A percentile compares a stretch with the other conserved stretches of the same genome.
phyloP scores from a whole-genome alignment of 805 yeast species.

The Zygotorulaspora florentina region DNA sequence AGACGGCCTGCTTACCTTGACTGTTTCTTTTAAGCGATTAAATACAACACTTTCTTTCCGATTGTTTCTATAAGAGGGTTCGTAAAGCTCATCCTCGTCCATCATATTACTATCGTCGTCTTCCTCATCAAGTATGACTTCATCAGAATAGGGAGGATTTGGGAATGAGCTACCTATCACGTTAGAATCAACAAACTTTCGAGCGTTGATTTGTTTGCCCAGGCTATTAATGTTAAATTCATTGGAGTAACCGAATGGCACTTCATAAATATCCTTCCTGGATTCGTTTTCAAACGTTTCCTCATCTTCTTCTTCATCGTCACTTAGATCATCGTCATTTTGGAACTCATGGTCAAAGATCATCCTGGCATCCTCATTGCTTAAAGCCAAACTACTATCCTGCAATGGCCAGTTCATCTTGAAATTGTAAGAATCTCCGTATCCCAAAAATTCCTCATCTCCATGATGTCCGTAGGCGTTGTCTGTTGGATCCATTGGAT shows the following conservation, averaged over 20 bases:
- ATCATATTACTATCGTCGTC: slow-evolving; percentile 16
- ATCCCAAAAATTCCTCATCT: slow-evolving; percentile 15
- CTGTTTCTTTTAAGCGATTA: slow-evolving; percentile 6
- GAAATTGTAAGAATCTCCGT: slow-evolving; percentile 17
- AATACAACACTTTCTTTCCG: slow-evolving; percentile 17
- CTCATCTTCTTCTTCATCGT: slow-evolving; percentile 27
- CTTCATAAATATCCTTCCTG: slow-evolving; percentile 1
- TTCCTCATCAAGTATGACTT: slow-evolving; percentile 14
- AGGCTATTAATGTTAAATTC: slow-evolving; percentile 2
- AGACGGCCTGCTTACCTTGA: not conserved
- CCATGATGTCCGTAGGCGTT: slow-evolving; percentile 16
- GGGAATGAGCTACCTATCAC: not conserved
- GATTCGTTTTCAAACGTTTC: slow-evolving; percentile 5
- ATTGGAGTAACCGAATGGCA: slow-evolving; percentile 2
- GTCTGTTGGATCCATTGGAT: slow-evolving; percentile 11
- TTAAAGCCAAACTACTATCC: slow-evolving; percentile 22
- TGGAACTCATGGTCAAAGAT: slow-evolving; percentile 32
- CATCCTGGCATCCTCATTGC: slow-evolving; percentile 30
- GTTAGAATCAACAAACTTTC: slow-evolving; percentile 15
- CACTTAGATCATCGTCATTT: slow-evolving; percentile 25
- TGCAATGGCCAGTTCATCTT: slow-evolving; percentile 26
- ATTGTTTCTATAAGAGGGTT: slow-evolving; percentile 12
- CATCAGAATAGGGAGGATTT: slow-evolving; percentile 4
- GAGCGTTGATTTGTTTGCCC: slow-evolving; percentile 6
- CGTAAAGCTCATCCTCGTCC: slow-evolving; percentile 23